These are phyloP conservation scores for Salvia sclarea DNA, from an alignment of 305 asterid species.

Conservation along the genomic window DNA sequence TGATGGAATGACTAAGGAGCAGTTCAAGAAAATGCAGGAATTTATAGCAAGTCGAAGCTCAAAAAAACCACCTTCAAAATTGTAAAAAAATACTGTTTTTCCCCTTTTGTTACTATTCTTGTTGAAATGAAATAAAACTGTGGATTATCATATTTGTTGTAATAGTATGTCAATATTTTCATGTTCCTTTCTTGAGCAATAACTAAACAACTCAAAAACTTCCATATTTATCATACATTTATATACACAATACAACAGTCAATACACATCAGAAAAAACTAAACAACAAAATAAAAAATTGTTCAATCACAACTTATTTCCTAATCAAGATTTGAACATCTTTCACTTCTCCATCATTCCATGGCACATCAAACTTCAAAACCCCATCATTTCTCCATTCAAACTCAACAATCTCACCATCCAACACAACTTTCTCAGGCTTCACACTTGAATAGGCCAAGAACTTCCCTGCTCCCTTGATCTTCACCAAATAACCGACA, in stretches of 20 bases:
- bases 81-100: slow-evolving; percentile 34
- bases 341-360: slow-evolving; percentile 39
- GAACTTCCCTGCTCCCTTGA: slow-evolving; percentile 48
- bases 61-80: slow-evolving; percentile 61
- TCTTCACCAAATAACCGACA: slow-evolving; percentile 20
- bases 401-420: slow-evolving; percentile 33
- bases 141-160: slow-evolving; percentile 12
- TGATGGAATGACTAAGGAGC: slow-evolving; percentile 81
- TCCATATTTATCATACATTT: background rate
- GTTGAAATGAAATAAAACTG: slow-evolving; percentile 20
- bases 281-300: background rate
- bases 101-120: background rate
- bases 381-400: slow-evolving; percentile 39
- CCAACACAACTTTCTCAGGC: slow-evolving; percentile 35
- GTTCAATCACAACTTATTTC: slow-evolving; percentile 11
- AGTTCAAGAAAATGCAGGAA: slow-evolving; percentile 89
- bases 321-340: slow-evolving; percentile 29
- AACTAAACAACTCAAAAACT: background rate
- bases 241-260: background rate
- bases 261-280: background rate
- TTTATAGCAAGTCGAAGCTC: slow-evolving; percentile 77
- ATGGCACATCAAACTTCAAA: slow-evolving; percentile 43
- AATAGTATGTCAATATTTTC: background rate
- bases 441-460: slow-evolving; percentile 44
- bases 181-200: too few species aligned